phyloP scores from a whole-genome alignment of 768 basidiomycete species.

The Nevesoporus exiguus region DNA sequence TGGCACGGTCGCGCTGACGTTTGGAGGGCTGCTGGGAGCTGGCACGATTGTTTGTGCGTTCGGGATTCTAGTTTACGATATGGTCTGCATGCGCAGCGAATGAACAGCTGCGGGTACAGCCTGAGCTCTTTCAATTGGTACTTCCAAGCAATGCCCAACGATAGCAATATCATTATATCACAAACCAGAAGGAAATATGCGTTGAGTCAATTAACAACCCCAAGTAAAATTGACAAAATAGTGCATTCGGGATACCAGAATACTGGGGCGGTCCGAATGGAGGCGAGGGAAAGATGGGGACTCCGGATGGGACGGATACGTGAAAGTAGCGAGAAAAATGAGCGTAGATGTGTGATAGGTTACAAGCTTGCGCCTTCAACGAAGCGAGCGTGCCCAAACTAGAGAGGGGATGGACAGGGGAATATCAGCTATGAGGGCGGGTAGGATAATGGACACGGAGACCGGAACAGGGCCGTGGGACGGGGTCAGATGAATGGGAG shows the following conservation, averaged over 20 bases:
- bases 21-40: constrained; percentile 74
- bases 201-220: constrained; percentile 33
- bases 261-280: not conserved
- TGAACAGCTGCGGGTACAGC: not conserved
- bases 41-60: constrained; percentile 81
- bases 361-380: constrained; percentile 33
- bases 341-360: constrained; percentile 32
- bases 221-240: constrained; percentile 18
- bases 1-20: constrained; percentile 59
- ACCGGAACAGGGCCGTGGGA: constrained; percentile 18
- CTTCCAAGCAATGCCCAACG: constrained; percentile 8
- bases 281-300: constrained; percentile 11
- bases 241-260: constrained; percentile 18
- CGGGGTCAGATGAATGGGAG: constrained; percentile 12
- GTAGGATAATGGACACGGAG: constrained; percentile 27
- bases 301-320: constrained; percentile 13
- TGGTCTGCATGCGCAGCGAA: constrained; percentile 34
- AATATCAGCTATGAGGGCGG: constrained; percentile 32
- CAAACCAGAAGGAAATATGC: constrained; percentile 36
- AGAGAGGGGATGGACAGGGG: constrained; percentile 17
- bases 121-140: not conserved
- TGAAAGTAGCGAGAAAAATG: constrained; percentile 25
- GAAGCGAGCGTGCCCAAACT: constrained; percentile 25
- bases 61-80: constrained; percentile 71
- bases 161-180: constrained; percentile 42